A percentile compares a stretch with the other conserved stretches of the same genome.
phyloP scores from a whole-genome alignment of 176 grass and related monocot genomes.

The Cymbopogon citratus region DNA sequence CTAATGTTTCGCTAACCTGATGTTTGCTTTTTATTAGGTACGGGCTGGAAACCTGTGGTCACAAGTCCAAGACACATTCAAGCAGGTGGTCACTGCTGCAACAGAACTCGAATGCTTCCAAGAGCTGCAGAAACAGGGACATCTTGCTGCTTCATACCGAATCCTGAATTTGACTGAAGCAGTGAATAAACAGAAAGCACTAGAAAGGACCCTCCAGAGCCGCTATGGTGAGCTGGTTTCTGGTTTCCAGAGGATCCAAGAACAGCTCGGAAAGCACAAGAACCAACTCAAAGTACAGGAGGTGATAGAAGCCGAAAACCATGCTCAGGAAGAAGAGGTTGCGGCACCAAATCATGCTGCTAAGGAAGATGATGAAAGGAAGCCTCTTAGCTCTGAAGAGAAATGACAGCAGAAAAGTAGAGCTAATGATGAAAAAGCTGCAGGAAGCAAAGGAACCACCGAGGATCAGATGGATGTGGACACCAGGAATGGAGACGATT shows the following conservation, averaged over 20 bases:
- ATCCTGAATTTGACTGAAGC: conserved; percentile 56
- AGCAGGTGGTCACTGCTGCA: conserved; percentile 76
- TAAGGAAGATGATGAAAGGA: conserved; percentile 26
- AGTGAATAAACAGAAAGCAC: conserved; percentile 73
- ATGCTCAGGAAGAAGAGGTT: conserved; percentile 1
- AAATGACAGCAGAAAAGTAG: neutral
- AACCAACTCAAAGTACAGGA: conserved; percentile 30
- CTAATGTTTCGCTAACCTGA: conserved; percentile 1
- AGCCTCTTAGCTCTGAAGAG: neutral
- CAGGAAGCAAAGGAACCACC: conserved; percentile 16
- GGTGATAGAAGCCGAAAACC: conserved; percentile 21
- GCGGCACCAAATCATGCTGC: neutral
- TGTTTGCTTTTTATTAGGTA: conserved; percentile 47
- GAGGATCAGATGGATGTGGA: conserved; percentile 26
- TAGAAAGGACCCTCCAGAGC: conserved; percentile 61
- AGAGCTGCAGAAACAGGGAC: conserved; percentile 85
- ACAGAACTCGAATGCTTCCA: conserved; percentile 89
- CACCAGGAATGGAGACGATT: conserved; percentile 5
- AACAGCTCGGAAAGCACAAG: conserved; percentile 54
- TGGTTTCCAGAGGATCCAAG: conserved; percentile 43
- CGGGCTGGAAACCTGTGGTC: conserved; percentile 62
- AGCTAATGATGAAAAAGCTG: neutral
- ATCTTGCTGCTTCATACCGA: conserved; percentile 57
- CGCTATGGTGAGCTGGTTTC: conserved; percentile 60
- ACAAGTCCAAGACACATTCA: conserved; percentile 77